Percentiles rank a stretch among this genome's conserved stretches.
Evolutionary conservation across 2,329 filamentous ascomycete species (phyloP).

Genomic region (Ophiostoma fasciatum): DNA sequence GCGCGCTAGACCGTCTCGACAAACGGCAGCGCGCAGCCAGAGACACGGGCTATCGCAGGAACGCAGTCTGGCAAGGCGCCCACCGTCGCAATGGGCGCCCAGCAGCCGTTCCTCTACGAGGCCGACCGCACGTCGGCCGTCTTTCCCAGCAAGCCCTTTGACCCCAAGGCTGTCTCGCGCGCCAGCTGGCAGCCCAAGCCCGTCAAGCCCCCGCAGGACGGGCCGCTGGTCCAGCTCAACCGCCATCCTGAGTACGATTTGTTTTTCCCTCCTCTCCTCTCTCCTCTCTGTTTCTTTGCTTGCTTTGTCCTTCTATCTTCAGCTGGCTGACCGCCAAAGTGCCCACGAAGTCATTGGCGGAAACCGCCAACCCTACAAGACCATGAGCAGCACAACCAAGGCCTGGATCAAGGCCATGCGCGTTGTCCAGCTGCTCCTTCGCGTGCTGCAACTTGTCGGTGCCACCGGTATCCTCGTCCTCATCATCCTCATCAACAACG

Average conservation of each 20-base stretch:
- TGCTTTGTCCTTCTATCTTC: neutral
- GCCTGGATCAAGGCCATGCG: constrained; percentile 54
- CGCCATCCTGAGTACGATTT: constrained; percentile 64
- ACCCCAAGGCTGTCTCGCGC: constrained; percentile 73
- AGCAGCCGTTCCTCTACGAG: constrained; percentile 59
- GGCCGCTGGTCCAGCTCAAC: constrained; percentile 71
- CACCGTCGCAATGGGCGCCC: constrained; percentile 18
- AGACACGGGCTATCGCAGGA: constrained; percentile 1
- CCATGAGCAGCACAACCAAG: constrained; percentile 59
- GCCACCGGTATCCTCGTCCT: constrained; percentile 59
- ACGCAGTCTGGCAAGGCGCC: constrained; percentile 1
- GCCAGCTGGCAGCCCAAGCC: constrained; percentile 56
- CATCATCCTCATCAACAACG: constrained; percentile 60
- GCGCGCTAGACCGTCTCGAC: constrained; percentile 1
- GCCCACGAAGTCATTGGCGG: constrained; percentile 50
- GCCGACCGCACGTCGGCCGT: constrained; percentile 33
- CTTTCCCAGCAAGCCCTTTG: constrained; percentile 48
- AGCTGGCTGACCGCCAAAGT: constrained; percentile 13
- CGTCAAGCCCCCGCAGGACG: constrained; percentile 49
- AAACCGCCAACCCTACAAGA: constrained; percentile 42
- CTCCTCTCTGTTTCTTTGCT: neutral
- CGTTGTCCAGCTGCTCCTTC: constrained; percentile 51
- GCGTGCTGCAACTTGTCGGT: constrained; percentile 51
- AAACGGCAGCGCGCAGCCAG: neutral
- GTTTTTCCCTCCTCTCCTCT: neutral